Evolutionary conservation across 2,329 filamentous ascomycete genomes (phyloP), one percentile per base, ranked within the genome.

Genomic region (Ascosphaera aggregata): DNA sequence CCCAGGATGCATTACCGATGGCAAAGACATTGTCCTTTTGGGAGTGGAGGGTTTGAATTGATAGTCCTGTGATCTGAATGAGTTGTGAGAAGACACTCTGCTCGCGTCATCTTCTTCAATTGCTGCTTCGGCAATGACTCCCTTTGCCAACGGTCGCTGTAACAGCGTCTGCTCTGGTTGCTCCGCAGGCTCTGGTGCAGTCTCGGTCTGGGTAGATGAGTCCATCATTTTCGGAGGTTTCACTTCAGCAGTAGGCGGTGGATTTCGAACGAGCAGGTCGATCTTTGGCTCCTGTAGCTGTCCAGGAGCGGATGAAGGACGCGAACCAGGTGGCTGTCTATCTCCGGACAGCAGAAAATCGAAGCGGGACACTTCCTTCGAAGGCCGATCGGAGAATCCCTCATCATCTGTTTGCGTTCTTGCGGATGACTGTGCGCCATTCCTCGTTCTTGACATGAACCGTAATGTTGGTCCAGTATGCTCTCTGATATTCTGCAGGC

Each of bases 271-370:
- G 17, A 36, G 19, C n/a, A 36, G 17, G 19, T 36, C 34, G 34
- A 36, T 15, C 34, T 18, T 36, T 3, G 34, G 34, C 19, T 36
- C 34, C 19, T 36, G 34, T 17, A 36, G 17, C 34, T 36, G 34
- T 22, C 34, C 34, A 36, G 34, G 34, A 17, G 34, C 34, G 19
- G 34, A 36, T 18, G 34, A 36, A 18, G 34, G 34, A 18, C 34
- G 17, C 34, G 17, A 18, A 4, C 34, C 34, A 18, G 34, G 30
- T 4, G 30, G 30, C 30, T 9, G 30, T n/a, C 30, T 32, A n/a
- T 32, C 30, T n/a, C n/a, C n/a, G n/a, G n/a, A n/a, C 30, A 32
- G 30, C 30, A 32, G 15, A 32, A 32, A 32, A 5, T 32, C 30
- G 13, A 7, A 32, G 13, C 30, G 30, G 11, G 9, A 13, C 5